Evolutionary conservation across 805 yeast species (phyloP), one percentile per base, ranked within the genome.

Genomic region (Starmerella lactis-condensi): DNA sequence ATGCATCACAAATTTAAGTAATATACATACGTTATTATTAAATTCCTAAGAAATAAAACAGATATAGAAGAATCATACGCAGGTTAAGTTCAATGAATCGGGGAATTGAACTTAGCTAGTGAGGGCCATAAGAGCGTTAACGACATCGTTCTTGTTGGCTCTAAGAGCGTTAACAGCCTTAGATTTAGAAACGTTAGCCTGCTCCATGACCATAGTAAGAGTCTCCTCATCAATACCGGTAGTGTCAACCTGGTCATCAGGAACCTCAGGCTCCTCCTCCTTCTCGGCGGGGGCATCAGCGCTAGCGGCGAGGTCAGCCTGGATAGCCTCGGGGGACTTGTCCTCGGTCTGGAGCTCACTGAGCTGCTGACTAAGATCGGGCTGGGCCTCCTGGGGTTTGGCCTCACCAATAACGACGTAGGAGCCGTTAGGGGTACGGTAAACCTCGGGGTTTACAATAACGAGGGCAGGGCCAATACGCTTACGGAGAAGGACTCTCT

Each of bases 341-440:
- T 40, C 44, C 33, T 38, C 45, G 34, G 45, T 51, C 31, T 53
- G 58, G 41, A 57, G 59, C 31, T 54, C 60, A 35, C 65, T 67
- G 56, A 73, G 76, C 54, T 76, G 75, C 60, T 77, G 67, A 62
- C 78, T 73, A 61, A 82, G 64, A 66, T 85, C 93, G 12, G 17
- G 31, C 61, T 85, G 95, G n/a, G n/a, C n/a, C 39, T 34, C 29
- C 44, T 45, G 48, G 48, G 78, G 76, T 69, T 81, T 78, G 56
- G 94, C 92, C 64, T 83, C 95, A 64, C 98, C 98, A 52, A 85
- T 83, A 47, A 85, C 95, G 50, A 85, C 74, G 68, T 77, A 89
- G 48, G 92, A 75, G 56, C 95, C 94, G 54, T 91, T 76, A 43
- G 73, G 68, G 41, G 94, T 74, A 63, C 69, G 79, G 92, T 66